A percentile compares a stretch with the other conserved stretches of the same genome.
phyloP scores from a whole-genome alignment of 2,329 filamentous ascomycete species.

The Ophiocordyceps polyrhachis-furcata region DNA sequence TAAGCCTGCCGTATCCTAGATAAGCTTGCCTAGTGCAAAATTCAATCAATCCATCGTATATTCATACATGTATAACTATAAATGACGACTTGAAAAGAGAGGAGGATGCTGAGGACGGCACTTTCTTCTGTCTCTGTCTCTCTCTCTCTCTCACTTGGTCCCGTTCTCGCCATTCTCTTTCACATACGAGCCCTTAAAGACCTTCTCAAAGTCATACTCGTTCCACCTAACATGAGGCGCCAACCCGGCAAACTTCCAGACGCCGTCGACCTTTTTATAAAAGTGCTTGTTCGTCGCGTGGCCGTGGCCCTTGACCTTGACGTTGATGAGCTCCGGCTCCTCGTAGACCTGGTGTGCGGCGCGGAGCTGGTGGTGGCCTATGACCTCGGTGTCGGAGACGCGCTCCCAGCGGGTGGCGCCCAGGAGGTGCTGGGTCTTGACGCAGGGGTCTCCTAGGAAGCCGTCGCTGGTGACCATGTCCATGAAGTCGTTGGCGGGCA shows the following conservation, averaged over 20 bases:
- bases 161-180: background rate
- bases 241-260: constrained; percentile 38
- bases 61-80: too few relatives aligned
- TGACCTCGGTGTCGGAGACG: constrained; percentile 26
- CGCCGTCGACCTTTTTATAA: constrained; percentile 37
- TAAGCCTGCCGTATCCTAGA: too few relatives aligned
- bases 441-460: constrained; percentile 32
- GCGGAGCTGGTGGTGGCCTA: constrained; percentile 35
- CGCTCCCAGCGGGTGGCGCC: constrained; percentile 33
- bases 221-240: constrained; percentile 33
- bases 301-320: constrained; percentile 34
- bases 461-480: constrained; percentile 29
- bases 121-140: too few relatives aligned
- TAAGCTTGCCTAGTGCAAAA: too few relatives aligned
- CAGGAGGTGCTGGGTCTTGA: constrained; percentile 39
- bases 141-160: too few relatives aligned
- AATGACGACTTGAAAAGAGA: too few relatives aligned
- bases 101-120: too few relatives aligned
- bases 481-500: constrained; percentile 34
- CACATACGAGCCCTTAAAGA: background rate
- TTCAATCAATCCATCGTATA: too few relatives aligned
- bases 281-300: constrained; percentile 30
- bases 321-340: constrained; percentile 23
- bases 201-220: constrained; percentile 33
- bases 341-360: constrained; percentile 38